A percentile compares a stretch with the other conserved stretches of the same genome.
Conservation (phyloP, 179 eudicot genomes). For the Patellifolia procumbens region DNA sequence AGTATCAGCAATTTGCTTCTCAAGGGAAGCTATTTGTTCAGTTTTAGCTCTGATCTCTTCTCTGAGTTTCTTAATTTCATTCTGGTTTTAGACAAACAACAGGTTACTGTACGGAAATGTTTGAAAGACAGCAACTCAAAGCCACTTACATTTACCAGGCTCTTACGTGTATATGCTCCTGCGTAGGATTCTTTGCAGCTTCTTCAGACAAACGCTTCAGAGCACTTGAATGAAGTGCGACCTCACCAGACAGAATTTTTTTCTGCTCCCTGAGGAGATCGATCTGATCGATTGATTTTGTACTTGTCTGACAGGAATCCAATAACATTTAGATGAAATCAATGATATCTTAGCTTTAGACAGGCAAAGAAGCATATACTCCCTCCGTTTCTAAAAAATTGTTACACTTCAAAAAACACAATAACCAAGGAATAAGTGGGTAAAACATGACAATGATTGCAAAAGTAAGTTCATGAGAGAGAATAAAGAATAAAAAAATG, state of each 20-base stretch:
- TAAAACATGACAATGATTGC: no score
- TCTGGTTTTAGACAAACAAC: conserved; percentile 42
- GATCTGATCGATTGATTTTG: conserved; percentile 77
- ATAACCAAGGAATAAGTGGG: no score
- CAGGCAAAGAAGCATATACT: neutral
- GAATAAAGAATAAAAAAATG: no score
- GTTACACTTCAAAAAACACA: no score
- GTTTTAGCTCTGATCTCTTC: conserved; percentile 71
- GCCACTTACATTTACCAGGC: conserved; percentile 16
- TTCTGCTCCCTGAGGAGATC: conserved; percentile 96
- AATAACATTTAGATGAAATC: conserved; percentile 15
- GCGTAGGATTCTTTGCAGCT: conserved; percentile 60
- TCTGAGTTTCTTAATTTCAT: conserved; percentile 70
- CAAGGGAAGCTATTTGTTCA: conserved; percentile 73
- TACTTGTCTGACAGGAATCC: conserved; percentile 59
- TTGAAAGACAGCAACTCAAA: conserved; percentile 8
- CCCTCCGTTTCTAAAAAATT: no score
- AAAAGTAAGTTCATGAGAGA: no score
- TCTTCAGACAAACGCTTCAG: conserved; percentile 89
- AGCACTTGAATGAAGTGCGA: conserved; percentile 86
- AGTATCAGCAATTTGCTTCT: conserved; percentile 73
- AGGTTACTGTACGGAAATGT: conserved; percentile 13
- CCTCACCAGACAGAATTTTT: conserved; percentile 91
- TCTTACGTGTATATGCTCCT: conserved; percentile 69
- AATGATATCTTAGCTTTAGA: neutral